Evolutionary conservation across 805 yeast genomes (phyloP).

Genomic region (Starmerella etchellsii): DNA sequence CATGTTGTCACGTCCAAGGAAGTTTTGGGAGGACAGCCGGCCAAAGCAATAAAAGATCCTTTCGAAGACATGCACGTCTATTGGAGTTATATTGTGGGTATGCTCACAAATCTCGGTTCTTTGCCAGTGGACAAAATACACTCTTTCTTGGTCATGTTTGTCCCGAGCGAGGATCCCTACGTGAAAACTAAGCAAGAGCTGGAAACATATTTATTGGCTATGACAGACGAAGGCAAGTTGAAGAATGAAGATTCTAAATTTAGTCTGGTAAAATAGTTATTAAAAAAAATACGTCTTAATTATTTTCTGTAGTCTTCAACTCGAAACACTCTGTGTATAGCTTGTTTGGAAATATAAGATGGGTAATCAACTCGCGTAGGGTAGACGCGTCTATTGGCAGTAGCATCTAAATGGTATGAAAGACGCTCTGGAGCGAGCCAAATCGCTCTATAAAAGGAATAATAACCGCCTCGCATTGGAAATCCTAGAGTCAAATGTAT

Average conservation of each 20-base stretch:
- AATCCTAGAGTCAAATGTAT: conserved; percentile 13
- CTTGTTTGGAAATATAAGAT: too few relatives aligned
- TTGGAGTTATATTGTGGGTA: conserved; percentile 42
- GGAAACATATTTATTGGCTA: conserved; percentile 31
- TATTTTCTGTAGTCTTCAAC: too few relatives aligned
- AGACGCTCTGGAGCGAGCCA: conserved; percentile 16
- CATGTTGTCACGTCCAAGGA: conserved; percentile 22
- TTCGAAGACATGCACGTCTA: conserved; percentile 29
- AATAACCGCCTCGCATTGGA: conserved; percentile 15
- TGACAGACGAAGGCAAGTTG: conserved; percentile 36
- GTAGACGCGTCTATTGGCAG: too few relatives aligned
- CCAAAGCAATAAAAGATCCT: conserved; percentile 1
- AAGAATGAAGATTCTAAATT: conserved; percentile 28
- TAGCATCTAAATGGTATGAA: too few relatives aligned
- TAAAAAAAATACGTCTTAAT: not conserved
- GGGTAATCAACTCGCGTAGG: too few relatives aligned
- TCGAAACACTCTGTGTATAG: too few relatives aligned
- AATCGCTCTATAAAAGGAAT: conserved; percentile 11
- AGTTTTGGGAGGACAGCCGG: conserved; percentile 1
- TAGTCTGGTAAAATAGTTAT: conserved; percentile 20
- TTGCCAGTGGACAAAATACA: conserved; percentile 39
- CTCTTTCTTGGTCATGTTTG: conserved; percentile 41
- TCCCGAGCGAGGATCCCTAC: conserved; percentile 39
- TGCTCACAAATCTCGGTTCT: conserved; percentile 45
- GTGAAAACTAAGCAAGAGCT: conserved; percentile 32